Base-by-base conservation (phyloP, 441 rosid species). In the Monsonia emarginata region DNA sequence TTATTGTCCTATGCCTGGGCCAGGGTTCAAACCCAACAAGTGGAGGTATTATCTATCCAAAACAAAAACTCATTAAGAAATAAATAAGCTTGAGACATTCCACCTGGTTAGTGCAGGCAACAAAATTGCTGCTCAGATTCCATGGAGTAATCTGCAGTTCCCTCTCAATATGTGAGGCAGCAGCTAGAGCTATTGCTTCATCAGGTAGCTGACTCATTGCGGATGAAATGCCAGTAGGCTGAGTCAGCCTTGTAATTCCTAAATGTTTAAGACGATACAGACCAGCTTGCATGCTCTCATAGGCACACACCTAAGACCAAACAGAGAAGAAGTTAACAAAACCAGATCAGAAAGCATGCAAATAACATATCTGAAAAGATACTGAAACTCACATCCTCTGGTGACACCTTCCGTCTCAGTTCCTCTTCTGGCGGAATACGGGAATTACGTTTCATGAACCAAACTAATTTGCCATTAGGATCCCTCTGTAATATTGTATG, bases 211-310 rank as follows among this genome's bases (percentile, higher is more conserved):
- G 99, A 80, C 89, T 86, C 95, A 87, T 75, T 70, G 99, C 98
- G 63, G 82, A 78, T 52, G 98, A 85, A 73, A 91, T 81, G 71
- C 88, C 84, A 74, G 89, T 83, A 54, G 96, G 97, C 36, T 82
- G 79, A 38, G 93, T 88, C 32, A 91, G 78, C 69, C 85, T 86
- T n/a, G 88, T 82, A 74, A 95, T 95, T 76, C 99, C 99, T 75
- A 87, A 82, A 81, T 91, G 97, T 76, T 89, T 95, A 70, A 95
- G 95, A 78, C 82, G 90, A 77, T 88, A 90, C 34, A 88, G 73
- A 76, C 95, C 99, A 80, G 99, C 98, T 74, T 69, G 90, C 98
- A 95, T 91, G 77, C 99, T 91, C 82, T 95, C 99, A 71, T 88
- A 87, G 66, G 96, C 84, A 78, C 98, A 95, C 44, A 95, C 93